Base-by-base conservation (phyloP, 495 filamentous ascomycete genomes). In the Chaetomium fimeti region DNA sequence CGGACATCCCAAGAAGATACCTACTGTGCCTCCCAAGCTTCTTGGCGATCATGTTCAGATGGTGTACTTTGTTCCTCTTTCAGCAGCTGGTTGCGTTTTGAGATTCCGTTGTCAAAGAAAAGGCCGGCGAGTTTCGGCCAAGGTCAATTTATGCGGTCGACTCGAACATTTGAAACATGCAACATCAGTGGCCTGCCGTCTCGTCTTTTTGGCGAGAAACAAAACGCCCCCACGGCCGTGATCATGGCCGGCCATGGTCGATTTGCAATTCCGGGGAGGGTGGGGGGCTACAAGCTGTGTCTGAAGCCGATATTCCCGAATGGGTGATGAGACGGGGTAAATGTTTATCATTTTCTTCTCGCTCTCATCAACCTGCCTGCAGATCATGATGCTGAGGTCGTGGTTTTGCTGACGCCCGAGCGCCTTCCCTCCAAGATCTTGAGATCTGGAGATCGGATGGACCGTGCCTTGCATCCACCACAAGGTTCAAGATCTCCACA, bases 391-490 rank as follows among this genome's bases (percentile, higher is more conserved):
- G 32, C 12, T 36, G n/a, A n/a, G n/a, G n/a, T n/a, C n/a, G n/a
- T 36, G 32, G 32, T 36, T 36, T 36, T 36, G 32, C 32, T 36
- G 32, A 36, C 32, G 8, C 32, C 20, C 20, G 20, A 18, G n/a
- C n/a, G 48, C 9, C 25, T 9, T 3, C 11, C 25, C 22, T 3
- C 11, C 7, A 27, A 7, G 24, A 24, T 52, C 11, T 16, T 52
- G 48, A 52, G 11, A 52, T 49, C 32, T 36, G 32, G 32, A 11
- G n/a, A 24, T 27, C 48, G 48, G 48, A 52, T 52, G 48, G 48
- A 2, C 48, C 24, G 48, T 52, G 22, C 48, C 48, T 27, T 52
- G 48, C 48, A 52, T 52, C 18, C 43, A 47, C n/a, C n/a, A n/a
- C n/a, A n/a, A n/a, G 12, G 8, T 36, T 36, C 32, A 9, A 9